Evolutionary conservation across 1,139 yeast genomes (phyloP), one percentile per base, ranked within the genome.

Genomic region (Geotrichum fermentans): DNA sequence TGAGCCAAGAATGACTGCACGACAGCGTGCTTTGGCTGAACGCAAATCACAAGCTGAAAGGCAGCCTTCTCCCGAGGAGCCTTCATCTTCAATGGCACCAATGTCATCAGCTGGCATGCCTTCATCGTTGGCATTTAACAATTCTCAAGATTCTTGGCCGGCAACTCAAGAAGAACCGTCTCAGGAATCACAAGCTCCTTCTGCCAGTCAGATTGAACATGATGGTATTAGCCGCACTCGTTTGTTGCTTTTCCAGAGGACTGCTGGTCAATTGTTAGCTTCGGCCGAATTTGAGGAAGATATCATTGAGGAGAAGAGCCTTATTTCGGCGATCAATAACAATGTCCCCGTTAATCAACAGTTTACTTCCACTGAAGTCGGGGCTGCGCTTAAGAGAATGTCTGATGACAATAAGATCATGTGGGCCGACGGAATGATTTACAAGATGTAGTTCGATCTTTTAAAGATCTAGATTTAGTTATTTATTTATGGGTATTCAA

Each of bases 381-480:
- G 50, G 20, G 69, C 69, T 2, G 74, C 72, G 3, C 55, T 72
- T 43, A 49, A 57, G 37, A 52, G 55, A 49, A 62, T 72, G 70
- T 58, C 61, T 39, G 70, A 62, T 5, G 61, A 61, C 36, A 67
- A 67, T 53, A 67, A 67, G 58, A 59, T 70, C 46, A 67, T 66
- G 62, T 45, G 60, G 32, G 53, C 55, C 34, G 63, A 56, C 4
- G 61, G 53, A 26, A 45, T 43, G 17, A 54, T 61, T 40, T 60
- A 60, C 49, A 52, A 51, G 44, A 55, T 59, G 42, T 60, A 52
- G 52, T n/a, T 26, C 10, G 14, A 7, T 5, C 36, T 6, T 32
- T 21, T 20, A 11, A 11, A n/a, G n/a, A n/a, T n/a, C n/a, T n/a
- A n/a, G n/a, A 32, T 8, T 39, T 39, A 10, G 28, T 24, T 28